Evolutionary conservation across 202 grass and related monocot species (phyloP), one percentile per base, ranked within the genome.

Genomic region (Miscanthus sacchariflorus): DNA sequence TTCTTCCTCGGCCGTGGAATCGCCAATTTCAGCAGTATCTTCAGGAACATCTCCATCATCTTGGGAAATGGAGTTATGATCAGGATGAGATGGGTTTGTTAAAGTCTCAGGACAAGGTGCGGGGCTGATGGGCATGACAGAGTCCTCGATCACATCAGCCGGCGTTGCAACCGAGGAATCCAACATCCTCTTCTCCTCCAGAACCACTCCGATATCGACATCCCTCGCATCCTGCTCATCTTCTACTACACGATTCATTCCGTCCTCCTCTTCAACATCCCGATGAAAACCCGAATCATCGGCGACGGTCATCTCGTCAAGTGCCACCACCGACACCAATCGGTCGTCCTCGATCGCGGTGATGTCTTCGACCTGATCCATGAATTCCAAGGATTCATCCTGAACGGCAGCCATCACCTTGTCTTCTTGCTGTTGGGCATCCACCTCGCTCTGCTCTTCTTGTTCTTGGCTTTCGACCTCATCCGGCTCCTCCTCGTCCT

Each of bases 181-280:
- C 48, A 91, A 42, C 78, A 93, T 79, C 78, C n/a, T 86, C 79
- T 93, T 90, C 85, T 85, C 88, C 83, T 91, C 83, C 73, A 86
- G 66, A 71, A 80, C 68, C 21, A 70, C 86, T 80, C 73, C 74
- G 63, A 85, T 76, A 44, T 86, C 91, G 25, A 86, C 68, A 79
- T 70, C 88, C 28, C 63, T 56, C 7, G 24, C 1, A 9, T 86
- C 71, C 15, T 33, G 64, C 56, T 82, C 81, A 18, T 46, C 36
- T 6, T 69, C 78, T 12, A 4, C 7, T 27, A 68, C 66, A 17
- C 4, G 77, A 42, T 75, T 3, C 68, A 39, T 70, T n/a, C 8
- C 78, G 12, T 48, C 65, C 14, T n/a, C 68, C 50, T 75, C 82
- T 56, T 80, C 42, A 18, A 12, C 67, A 39, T 75, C 66, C 23